Evolutionary conservation across 371 early-diverging fungal genomes (phyloP).

Genomic region (Thermomucor indicae-seudaticae): DNA sequence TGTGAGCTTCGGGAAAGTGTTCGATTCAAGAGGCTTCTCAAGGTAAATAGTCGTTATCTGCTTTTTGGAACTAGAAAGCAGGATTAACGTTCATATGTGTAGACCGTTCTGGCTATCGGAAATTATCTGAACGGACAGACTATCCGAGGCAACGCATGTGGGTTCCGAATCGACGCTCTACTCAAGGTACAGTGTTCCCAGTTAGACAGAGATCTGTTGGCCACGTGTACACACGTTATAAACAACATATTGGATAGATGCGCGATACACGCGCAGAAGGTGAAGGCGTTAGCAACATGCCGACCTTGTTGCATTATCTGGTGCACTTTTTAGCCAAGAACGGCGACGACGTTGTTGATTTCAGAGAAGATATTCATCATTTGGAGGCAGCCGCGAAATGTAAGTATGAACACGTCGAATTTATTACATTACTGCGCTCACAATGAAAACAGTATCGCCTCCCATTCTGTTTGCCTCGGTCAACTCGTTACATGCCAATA

Average conservation of each 20-base stretch:
- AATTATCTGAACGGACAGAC: constrained; percentile 78
- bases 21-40: constrained; percentile 53
- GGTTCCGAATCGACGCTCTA: constrained; percentile 72
- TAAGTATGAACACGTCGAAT: constrained; percentile 16
- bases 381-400: constrained; percentile 67
- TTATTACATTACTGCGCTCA: background rate
- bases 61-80: background rate
- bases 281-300: constrained; percentile 49
- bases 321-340: constrained; percentile 59
- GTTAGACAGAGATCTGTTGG: background rate
- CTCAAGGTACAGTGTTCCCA: constrained; percentile 42
- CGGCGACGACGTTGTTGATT: constrained; percentile 53
- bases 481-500: constrained; percentile 50
- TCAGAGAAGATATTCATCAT: constrained; percentile 64
- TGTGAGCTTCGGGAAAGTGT: constrained; percentile 24
- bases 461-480: constrained; percentile 58
- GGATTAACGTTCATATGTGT: background rate
- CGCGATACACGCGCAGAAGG: constrained; percentile 65
- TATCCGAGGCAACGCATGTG: constrained; percentile 80
- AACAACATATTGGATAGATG: constrained; percentile 36
- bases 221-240: background rate
- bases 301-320: constrained; percentile 76
- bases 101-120: constrained; percentile 73
- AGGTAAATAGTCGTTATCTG: constrained; percentile 25
- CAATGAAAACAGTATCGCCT: constrained; percentile 49